Evolutionary conservation across 106 monocot genomes (phyloP).

Genomic region (Dendrobium officinale): DNA sequence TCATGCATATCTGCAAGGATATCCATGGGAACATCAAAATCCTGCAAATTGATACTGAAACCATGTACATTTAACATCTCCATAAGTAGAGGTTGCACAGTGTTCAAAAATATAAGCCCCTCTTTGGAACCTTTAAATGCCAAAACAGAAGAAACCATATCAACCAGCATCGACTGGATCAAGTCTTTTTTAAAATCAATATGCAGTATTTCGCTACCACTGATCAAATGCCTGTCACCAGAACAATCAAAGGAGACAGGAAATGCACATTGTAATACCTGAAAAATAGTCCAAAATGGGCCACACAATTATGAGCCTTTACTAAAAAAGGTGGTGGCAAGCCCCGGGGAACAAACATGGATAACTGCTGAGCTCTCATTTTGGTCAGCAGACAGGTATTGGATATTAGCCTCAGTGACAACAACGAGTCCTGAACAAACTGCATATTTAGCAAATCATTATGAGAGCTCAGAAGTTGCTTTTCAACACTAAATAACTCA

Average conservation of each 20-base stretch:
- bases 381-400: slow-evolving; percentile 40
- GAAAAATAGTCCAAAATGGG: slow-evolving; percentile 59
- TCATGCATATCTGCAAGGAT: slow-evolving; percentile 20
- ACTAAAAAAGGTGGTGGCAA: slow-evolving; percentile 59
- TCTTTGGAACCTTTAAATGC: slow-evolving; percentile 48
- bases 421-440: slow-evolving; percentile 61
- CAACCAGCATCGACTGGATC: slow-evolving; percentile 40
- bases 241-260: slow-evolving; percentile 41
- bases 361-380: slow-evolving; percentile 60
- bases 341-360: slow-evolving; percentile 42
- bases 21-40: slow-evolving; percentile 56
- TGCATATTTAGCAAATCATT: slow-evolving; percentile 63
- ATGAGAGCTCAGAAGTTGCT: slow-evolving; percentile 80
- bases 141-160: slow-evolving; percentile 52
- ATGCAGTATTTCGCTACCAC: slow-evolving; percentile 48
- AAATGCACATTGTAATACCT: slow-evolving; percentile 58
- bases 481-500: slow-evolving; percentile 78
- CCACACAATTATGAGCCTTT: slow-evolving; percentile 19
- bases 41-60: slow-evolving; percentile 56
- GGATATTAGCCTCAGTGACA: slow-evolving; percentile 54
- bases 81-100: slow-evolving; percentile 80
- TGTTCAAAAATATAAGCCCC: slow-evolving; percentile 51
- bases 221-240: slow-evolving; percentile 45
- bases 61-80: slow-evolving; percentile 61
- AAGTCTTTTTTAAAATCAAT: slow-evolving; percentile 52